Evolutionary conservation across 148 eudicot genomes (phyloP), one percentile per base, ranked within the genome.

Genomic region (Silene latifolia): DNA sequence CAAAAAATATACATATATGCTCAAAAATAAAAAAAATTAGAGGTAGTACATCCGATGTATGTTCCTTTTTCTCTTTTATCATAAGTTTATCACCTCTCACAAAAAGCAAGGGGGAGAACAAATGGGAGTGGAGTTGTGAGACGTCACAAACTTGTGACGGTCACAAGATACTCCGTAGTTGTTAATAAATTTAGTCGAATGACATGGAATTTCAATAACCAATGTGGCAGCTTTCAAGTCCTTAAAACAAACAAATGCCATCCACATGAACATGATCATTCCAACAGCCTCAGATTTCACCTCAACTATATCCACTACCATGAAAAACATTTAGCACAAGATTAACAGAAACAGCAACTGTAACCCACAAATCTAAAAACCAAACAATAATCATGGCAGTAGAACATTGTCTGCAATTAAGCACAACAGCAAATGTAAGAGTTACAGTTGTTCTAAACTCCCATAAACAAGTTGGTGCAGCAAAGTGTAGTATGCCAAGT

Each of bases 221-320:
- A 69, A 47, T 23, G 65, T 35, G 1, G 12, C 60, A 54, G 42
- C 21, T 0, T 14, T 66, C 63, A 73, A 71, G 57, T 10, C 35
- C 73, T 17, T 17, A 23, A 35, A 80, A 27, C 53, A 35, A 80
- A 27, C 53, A 42, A 80, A 75, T 67, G 68, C 4, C 53, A 81
- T 72, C 83, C 83, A 77, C 83, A 81, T 67, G 80, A 76, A 77
- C 44, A 35, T 77, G 71, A 77, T 77, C 83, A 81, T 77, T 73
- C 60, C 73, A 24, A 35, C 57, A 65, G 57, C 83, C 83, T 77
- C 74, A 77, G 11, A 77, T 65, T 57, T 53, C 64, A n/a, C 21
- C 62, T 7, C 69, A 58, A 58, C 5, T 39, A 76, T 76, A 81
- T 81, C 80, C 83, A 72, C 76, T 51, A 63, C 27, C 69, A 66